Evolutionary conservation across 129 eudicot genomes (phyloP).

Genomic region (Lactuca saligna): DNA sequence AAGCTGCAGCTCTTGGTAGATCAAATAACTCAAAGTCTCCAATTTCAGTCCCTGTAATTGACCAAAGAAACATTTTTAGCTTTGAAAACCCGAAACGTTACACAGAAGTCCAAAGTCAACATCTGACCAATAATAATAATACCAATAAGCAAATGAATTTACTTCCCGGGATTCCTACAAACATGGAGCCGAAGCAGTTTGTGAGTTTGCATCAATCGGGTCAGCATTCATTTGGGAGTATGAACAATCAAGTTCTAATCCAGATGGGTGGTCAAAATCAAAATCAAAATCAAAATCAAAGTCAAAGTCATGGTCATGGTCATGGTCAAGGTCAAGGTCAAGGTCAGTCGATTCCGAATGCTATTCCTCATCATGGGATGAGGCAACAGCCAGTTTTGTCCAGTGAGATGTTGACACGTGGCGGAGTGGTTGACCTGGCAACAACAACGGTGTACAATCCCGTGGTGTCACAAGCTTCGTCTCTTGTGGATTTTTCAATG

Average conservation of each 20-base stretch:
- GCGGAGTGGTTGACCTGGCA: slow-evolving; percentile 34
- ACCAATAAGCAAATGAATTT: slow-evolving; percentile 55
- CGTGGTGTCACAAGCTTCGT: slow-evolving; percentile 50
- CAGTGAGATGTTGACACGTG: slow-evolving; percentile 38
- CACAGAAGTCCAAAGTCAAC: slow-evolving; percentile 60
- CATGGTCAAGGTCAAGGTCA: background rate
- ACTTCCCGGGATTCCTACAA: slow-evolving; percentile 93
- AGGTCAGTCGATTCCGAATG: background rate
- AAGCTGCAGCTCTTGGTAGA: slow-evolving; percentile 62
- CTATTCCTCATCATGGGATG: slow-evolving; percentile 34
- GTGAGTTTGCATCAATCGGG: slow-evolving; percentile 63
- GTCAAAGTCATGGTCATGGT: slow-evolving; percentile 16
- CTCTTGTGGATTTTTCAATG: slow-evolving; percentile 62
- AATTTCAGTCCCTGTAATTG: slow-evolving; percentile 53
- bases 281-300: slow-evolving; percentile 36
- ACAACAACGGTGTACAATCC: slow-evolving; percentile 36
- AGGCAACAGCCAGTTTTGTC: slow-evolving; percentile 52
- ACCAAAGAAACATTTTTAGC: slow-evolving; percentile 85
- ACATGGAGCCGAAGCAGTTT: slow-evolving; percentile 83
- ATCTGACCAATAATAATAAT: slow-evolving; percentile 33
- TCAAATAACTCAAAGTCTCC: slow-evolving; percentile 47
- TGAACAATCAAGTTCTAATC: slow-evolving; percentile 34
- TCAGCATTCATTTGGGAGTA: slow-evolving; percentile 36
- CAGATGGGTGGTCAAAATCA: slow-evolving; percentile 58
- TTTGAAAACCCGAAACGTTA: slow-evolving; percentile 71